Evolutionary conservation across 805 yeast genomes (phyloP).

Genomic region (Candida multigemmis): DNA sequence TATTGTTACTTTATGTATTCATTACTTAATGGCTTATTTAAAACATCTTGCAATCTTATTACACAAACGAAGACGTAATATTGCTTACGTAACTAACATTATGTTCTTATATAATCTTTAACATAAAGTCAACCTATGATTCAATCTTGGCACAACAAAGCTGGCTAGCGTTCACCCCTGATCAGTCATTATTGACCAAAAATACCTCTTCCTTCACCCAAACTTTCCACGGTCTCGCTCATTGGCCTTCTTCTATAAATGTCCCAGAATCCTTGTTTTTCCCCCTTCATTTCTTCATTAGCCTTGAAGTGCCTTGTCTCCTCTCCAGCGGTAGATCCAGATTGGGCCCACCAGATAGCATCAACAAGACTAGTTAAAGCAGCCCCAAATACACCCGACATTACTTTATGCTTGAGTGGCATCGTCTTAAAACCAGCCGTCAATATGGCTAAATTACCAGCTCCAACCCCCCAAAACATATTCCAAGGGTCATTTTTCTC

Average conservation of each 20-base stretch:
- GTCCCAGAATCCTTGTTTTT: slow-evolving; percentile 62
- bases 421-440: slow-evolving; percentile 32
- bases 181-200: slow-evolving; percentile 21
- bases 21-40: no score
- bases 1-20: no score
- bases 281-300: slow-evolving; percentile 26
- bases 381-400: slow-evolving; percentile 34
- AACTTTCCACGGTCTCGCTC: slow-evolving; percentile 66
- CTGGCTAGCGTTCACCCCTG: not conserved
- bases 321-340: slow-evolving; percentile 27
- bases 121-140: no score
- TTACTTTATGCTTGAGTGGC: slow-evolving; percentile 32
- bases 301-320: slow-evolving; percentile 29
- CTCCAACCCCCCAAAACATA: slow-evolving; percentile 54
- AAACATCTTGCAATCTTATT: no score
- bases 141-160: no score
- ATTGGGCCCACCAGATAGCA: slow-evolving; percentile 33
- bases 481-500: slow-evolving; percentile 57
- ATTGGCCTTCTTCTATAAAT: slow-evolving; percentile 73
- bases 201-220: slow-evolving; percentile 63
- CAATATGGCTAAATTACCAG: slow-evolving; percentile 38
- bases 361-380: slow-evolving; percentile 25
- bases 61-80: no score
- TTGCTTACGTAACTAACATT: no score
- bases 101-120: no score